These are phyloP conservation scores for Gossypium thurberi DNA, from an alignment of 345 rosid species.

Conservation along the genomic window DNA sequence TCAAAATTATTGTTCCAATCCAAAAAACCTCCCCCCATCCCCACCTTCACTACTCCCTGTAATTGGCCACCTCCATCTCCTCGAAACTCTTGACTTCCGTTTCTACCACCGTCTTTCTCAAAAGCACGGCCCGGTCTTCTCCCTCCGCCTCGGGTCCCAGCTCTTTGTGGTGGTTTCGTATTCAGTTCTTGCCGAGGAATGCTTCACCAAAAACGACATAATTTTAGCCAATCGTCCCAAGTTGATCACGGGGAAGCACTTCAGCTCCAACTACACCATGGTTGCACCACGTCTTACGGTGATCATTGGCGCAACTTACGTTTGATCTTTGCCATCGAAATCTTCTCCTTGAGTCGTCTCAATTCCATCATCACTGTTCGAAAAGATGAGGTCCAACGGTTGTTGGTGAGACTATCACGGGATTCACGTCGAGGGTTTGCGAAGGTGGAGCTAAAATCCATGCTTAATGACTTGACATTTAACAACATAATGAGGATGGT, in stretches of 20 bases:
- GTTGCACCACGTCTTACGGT: slow-evolving; percentile 24
- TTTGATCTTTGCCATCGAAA: slow-evolving; percentile 22
- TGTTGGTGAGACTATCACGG: background rate
- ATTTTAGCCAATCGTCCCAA: slow-evolving; percentile 42
- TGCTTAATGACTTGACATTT: background rate
- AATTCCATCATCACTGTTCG: background rate
- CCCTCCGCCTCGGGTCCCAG: slow-evolving; percentile 29
- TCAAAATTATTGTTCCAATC: background rate
- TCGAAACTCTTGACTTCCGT: slow-evolving; percentile 29
- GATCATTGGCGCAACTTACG: slow-evolving; percentile 55
- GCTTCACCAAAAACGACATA: slow-evolving; percentile 43
- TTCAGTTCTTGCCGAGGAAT: slow-evolving; percentile 25
- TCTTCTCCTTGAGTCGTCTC: slow-evolving; percentile 32
- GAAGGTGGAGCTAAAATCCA: background rate
- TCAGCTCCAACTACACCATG: slow-evolving; percentile 28
- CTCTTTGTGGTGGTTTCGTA: slow-evolving; percentile 29
- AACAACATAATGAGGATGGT: slow-evolving; percentile 5
- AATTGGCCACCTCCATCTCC: background rate
- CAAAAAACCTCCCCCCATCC: slow-evolving; percentile 5
- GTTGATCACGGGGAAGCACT: slow-evolving; percentile 22
- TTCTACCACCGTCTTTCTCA: slow-evolving; percentile 13
- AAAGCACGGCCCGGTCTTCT: slow-evolving; percentile 27
- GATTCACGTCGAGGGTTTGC: background rate
- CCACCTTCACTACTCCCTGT: too few relatives aligned
- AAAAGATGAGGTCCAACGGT: background rate